Percentiles rank a stretch among this genome's conserved stretches.
Evolutionary conservation across 768 basidiomycete genomes (phyloP).

Genomic region (Phaffia australis): DNA sequence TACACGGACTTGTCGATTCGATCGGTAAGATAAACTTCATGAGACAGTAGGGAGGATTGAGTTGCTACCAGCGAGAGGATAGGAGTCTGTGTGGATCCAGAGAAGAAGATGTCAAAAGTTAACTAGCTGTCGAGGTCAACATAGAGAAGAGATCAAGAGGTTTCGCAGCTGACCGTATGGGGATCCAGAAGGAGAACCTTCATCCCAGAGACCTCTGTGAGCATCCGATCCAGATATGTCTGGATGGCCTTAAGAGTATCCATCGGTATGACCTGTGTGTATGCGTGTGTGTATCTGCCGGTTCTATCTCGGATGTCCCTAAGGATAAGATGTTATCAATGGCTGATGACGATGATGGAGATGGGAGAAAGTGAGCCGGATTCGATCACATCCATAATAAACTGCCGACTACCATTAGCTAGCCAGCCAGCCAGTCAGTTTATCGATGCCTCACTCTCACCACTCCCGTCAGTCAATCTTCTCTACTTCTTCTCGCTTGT

Average conservation of each 20-base stretch:
- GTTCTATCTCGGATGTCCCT: too few species aligned
- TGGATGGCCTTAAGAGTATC: conserved; percentile 92
- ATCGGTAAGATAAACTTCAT: conserved; percentile 96
- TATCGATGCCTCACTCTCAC: conserved; percentile 23
- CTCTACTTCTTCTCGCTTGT: not conserved
- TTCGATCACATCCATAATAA: too few species aligned
- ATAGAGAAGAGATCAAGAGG: not conserved
- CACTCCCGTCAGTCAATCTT: conserved; percentile 20
- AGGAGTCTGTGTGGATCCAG: conserved; percentile 52
- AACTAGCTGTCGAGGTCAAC: not conserved
- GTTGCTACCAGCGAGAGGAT: conserved; percentile 91
- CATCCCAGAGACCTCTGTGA: conserved; percentile 76
- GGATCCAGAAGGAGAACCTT: conserved; percentile 89
- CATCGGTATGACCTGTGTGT: conserved; percentile 45
- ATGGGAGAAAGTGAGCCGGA: too few species aligned
- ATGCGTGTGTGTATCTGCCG: too few species aligned
- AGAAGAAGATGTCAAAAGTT: not conserved
- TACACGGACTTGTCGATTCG: conserved; percentile 73
- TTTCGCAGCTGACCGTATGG: conserved; percentile 61
- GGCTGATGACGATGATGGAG: too few species aligned
- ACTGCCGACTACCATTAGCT: too few species aligned
- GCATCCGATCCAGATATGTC: conserved; percentile 80
- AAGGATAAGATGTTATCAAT: too few species aligned
- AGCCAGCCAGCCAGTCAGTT: not conserved
- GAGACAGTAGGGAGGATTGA: conserved; percentile 80